Conservation (phyloP, 1,139 yeast genomes). For the Keqinozyma sinolaborantium region DNA sequence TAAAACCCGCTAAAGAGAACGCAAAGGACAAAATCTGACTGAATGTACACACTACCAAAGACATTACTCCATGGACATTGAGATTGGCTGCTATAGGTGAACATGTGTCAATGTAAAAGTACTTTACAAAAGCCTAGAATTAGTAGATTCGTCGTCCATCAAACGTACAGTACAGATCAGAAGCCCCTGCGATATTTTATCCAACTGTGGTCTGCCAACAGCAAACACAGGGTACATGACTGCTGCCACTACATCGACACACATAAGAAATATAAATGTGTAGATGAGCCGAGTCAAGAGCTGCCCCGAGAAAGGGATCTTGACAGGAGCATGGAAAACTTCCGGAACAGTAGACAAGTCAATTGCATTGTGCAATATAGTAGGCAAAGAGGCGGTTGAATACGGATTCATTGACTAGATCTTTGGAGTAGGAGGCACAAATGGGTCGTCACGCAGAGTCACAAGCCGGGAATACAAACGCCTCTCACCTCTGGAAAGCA, state of each 20-base stretch:
- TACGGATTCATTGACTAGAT: constrained; percentile 1
- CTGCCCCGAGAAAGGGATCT: constrained; percentile 1
- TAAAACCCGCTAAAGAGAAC: too few relatives aligned
- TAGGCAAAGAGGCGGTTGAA: not conserved
- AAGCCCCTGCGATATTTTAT: not conserved
- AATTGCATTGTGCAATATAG: not conserved
- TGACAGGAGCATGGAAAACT: constrained; percentile 1
- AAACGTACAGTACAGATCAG: not conserved
- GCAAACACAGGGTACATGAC: not conserved
- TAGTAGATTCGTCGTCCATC: not conserved
- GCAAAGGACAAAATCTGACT: too few relatives aligned
- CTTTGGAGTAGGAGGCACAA: constrained; percentile 24
- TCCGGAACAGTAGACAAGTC: not conserved
- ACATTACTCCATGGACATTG: too few relatives aligned
- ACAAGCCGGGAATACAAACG: constrained; percentile 31
- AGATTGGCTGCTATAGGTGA: too few relatives aligned
- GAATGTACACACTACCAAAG: too few relatives aligned
- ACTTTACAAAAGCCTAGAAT: too few relatives aligned
- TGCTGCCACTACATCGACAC: not conserved
- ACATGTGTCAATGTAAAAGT: too few relatives aligned
- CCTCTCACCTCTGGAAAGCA: constrained; percentile 54
- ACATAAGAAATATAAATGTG: not conserved
- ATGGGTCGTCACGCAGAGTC: constrained; percentile 17
- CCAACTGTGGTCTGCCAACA: not conserved
- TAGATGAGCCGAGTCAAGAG: not conserved